Percentiles rank a stretch among this genome's conserved stretches.
phyloP scores from a whole-genome alignment of 768 basidiomycete genomes.

The Kwoniella europaea region DNA sequence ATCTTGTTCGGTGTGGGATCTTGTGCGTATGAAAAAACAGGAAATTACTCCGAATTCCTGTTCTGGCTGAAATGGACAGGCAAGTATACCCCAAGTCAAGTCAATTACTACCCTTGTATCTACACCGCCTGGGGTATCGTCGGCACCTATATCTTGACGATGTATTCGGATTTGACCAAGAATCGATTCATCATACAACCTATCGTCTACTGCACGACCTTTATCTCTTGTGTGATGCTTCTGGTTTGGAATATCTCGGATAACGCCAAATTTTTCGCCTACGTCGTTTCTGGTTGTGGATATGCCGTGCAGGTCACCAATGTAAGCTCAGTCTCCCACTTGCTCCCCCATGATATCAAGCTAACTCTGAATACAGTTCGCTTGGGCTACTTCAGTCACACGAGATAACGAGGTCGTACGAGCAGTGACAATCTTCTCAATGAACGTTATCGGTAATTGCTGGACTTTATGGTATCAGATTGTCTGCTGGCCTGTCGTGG shows the following conservation, averaged over 20 bases:
- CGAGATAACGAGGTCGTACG: constrained; percentile 73
- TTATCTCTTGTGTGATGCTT: constrained; percentile 57
- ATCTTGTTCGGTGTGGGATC: constrained; percentile 36
- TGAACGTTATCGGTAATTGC: constrained; percentile 62
- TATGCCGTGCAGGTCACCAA: constrained; percentile 78
- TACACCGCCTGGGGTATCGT: constrained; percentile 41
- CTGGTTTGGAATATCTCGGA: constrained; percentile 68
- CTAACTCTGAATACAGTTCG: background rate
- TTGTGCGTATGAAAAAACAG: constrained; percentile 29
- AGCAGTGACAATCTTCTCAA: constrained; percentile 71
- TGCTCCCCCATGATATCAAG: background rate
- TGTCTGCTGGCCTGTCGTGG: constrained; percentile 73
- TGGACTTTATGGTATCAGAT: constrained; percentile 54
- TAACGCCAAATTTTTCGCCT: constrained; percentile 71
- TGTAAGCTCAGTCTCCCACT: constrained; percentile 7
- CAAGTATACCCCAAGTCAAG: constrained; percentile 12
- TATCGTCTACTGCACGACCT: constrained; percentile 31
- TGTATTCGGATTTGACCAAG: constrained; percentile 23
- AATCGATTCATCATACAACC: constrained; percentile 45
- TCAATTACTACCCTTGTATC: constrained; percentile 45
- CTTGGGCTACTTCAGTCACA: constrained; percentile 78
- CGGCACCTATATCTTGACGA: constrained; percentile 32
- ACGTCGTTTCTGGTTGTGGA: constrained; percentile 70
- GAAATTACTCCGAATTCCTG: constrained; percentile 28
- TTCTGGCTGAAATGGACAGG: constrained; percentile 32